These are phyloP conservation scores for Oryza coarctata DNA, from an alignment of 176 grass and related monocot genomes.

Conservation along the genomic window DNA sequence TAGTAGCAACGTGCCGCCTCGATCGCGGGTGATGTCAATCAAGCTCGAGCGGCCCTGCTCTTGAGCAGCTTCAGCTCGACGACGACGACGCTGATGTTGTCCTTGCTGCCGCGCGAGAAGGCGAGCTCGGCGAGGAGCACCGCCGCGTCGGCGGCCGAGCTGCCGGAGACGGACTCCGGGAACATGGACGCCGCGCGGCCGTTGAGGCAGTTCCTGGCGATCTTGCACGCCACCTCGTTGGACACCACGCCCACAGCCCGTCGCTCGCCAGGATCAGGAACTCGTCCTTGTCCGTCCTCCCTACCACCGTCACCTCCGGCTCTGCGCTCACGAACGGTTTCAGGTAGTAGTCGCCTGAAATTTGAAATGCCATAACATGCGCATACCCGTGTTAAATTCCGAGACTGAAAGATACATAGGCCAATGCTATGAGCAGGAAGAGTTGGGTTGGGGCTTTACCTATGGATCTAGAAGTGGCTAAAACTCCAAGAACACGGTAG, in stretches of 20 bases:
- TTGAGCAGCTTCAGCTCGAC: slow-evolving; percentile 52
- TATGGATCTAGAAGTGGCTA: slow-evolving; percentile 71
- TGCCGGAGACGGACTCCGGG: slow-evolving; percentile 36
- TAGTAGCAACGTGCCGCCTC: too few species aligned
- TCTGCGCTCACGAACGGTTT: slow-evolving; percentile 67
- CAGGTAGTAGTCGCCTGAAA: slow-evolving; percentile 71
- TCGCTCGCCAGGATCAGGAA: slow-evolving; percentile 74
- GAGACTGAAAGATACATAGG: background rate
- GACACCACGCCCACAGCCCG: slow-evolving; percentile 76
- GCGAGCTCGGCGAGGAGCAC: slow-evolving; percentile 59
- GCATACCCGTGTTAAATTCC: background rate
- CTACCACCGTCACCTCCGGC: slow-evolving; percentile 59
- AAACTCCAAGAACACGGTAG: slow-evolving; percentile 57
- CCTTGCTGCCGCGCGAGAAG: slow-evolving; percentile 60
- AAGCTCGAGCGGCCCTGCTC: background rate
- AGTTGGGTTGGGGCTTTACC: slow-evolving; percentile 29
- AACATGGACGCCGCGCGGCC: slow-evolving; percentile 36
- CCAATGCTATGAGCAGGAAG: background rate
- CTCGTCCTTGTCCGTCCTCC: slow-evolving; percentile 55
- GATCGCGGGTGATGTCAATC: background rate
- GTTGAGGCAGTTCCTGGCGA: slow-evolving; percentile 52
- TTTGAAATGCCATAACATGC: too few species aligned
- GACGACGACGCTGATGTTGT: slow-evolving; percentile 79
- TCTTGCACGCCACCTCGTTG: slow-evolving; percentile 56
- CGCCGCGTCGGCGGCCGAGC: slow-evolving; percentile 47